Base-by-base conservation (phyloP, 768 basidiomycete species). In the Tricholoma sp. region DNA sequence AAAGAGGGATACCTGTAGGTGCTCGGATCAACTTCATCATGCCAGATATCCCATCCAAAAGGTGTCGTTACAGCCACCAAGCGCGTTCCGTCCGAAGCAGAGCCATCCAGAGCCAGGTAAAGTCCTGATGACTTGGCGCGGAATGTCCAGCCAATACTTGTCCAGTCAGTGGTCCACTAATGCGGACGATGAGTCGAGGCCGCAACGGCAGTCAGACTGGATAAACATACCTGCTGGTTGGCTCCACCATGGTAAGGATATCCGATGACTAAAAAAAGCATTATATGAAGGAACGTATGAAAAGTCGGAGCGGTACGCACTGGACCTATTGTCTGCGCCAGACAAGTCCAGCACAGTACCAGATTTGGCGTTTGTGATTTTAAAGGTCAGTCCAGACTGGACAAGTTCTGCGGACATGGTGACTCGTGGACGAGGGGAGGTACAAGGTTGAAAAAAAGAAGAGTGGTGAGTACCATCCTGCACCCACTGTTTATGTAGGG, bases 311-410 rank as follows among this genome's bases (percentile, higher is more conserved):
- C 4, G 24, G 24, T 24, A 69, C 78, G 28, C 56, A 80, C 81
- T 73, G 49, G 80, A 73, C 7, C 47, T 64, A 56, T 79, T 74
- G 63, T 85, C 82, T 7, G 56, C 70, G 3, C 76, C 81, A 15
- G 83, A 85, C 55, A 85, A 73, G 61, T 86, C 83, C 24, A 84
- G 59, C 28, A 74, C 79, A 4, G 78, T 85, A 2, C 75, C 76
- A 7, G 75, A 71, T 66, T 81, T 77, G 62, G 68, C 74, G 67
- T 86, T 86, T 39, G 65, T 70, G 61, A 86, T 73, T 33, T 60
- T 72, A 69, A 80, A 85, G 0, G 62, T 71, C 13, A 36, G 54
- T 17, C 79, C 77, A 29, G 72, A 67, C 54, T 72, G 66, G 36
- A 76, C 64, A 33, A 68, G 56, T 34, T 70, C 68, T 6, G 49